A percentile compares a stretch with the other conserved stretches of the same genome.
These are phyloP conservation scores for Chamaenerion angustifolium DNA, from an alignment of 345 rosid species.

Conservation along the genomic window DNA sequence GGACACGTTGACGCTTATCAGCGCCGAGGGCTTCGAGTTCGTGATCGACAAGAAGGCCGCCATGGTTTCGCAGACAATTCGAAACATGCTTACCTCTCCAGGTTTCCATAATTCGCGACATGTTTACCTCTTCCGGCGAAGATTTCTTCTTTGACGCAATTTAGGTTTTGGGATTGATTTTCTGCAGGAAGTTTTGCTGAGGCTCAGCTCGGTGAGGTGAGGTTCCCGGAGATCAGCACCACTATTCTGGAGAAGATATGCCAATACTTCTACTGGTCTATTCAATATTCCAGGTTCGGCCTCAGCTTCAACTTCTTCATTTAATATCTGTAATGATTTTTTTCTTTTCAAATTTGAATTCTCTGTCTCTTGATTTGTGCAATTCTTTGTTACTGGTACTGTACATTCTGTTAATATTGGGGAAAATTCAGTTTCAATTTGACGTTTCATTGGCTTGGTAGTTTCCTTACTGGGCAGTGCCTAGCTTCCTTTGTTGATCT, in stretches of 20 bases:
- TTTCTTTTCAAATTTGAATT: not conserved
- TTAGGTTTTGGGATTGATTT: not conserved
- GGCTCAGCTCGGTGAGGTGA: constrained; percentile 64
- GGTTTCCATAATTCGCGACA: constrained; percentile 52
- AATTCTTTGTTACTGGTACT: not conserved
- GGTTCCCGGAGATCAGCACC: constrained; percentile 72
- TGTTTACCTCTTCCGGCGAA: constrained; percentile 73
- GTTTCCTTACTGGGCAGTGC: no score
- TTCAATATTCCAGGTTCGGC: constrained; percentile 55
- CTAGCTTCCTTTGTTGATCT: no score
- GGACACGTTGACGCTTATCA: constrained; percentile 64
- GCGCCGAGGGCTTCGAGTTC: constrained; percentile 74
- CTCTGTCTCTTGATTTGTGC: not conserved
- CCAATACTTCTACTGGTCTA: constrained; percentile 81
- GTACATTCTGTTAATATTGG: no score
- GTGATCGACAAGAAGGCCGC: constrained; percentile 72
- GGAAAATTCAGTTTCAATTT: no score
- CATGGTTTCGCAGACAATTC: constrained; percentile 81
- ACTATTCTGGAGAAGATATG: constrained; percentile 81
- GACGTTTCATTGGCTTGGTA: no score
- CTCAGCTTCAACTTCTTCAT: not conserved
- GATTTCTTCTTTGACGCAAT: not conserved
- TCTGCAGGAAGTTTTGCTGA: constrained; percentile 55
- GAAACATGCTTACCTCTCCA: constrained; percentile 89
- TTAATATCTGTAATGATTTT: not conserved